Conservation (phyloP, 2,329 filamentous ascomycete genomes). For the Onygenales sp. region DNA sequence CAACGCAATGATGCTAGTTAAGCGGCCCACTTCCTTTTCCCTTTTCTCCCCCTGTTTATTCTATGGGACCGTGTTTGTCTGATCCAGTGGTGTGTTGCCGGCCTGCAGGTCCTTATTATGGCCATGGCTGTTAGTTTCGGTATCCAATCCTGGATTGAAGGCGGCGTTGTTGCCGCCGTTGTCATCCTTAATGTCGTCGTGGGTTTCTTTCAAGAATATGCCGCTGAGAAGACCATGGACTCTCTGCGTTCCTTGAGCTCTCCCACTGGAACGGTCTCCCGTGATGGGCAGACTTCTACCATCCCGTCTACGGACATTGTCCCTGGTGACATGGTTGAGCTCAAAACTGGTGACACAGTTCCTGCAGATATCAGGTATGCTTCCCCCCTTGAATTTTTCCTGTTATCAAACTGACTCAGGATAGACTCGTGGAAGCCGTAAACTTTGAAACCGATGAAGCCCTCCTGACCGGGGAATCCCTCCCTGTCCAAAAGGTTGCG, state of each 20-base stretch:
- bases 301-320: slow-evolving; percentile 48
- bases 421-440: slow-evolving; percentile 44
- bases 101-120: slow-evolving; percentile 37
- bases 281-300: slow-evolving; percentile 39
- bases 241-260: slow-evolving; percentile 43
- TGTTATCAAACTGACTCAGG: neutral
- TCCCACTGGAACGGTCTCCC: slow-evolving; percentile 42
- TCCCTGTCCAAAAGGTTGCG: slow-evolving; percentile 47
- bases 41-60: slow-evolving; percentile 4
- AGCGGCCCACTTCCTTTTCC: slow-evolving; percentile 13
- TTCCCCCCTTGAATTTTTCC: neutral
- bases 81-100: slow-evolving; percentile 21
- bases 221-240: slow-evolving; percentile 46
- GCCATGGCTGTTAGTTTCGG: slow-evolving; percentile 51
- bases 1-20: slow-evolving; percentile 59
- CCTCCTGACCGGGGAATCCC: slow-evolving; percentile 53
- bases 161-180: slow-evolving; percentile 49
- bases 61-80: slow-evolving; percentile 12
- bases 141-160: slow-evolving; percentile 52
- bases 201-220: slow-evolving; percentile 47
- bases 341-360: slow-evolving; percentile 40
- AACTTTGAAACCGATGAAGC: slow-evolving; percentile 54
- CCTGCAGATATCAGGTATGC: slow-evolving; percentile 35
- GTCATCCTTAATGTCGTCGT: slow-evolving; percentile 51
- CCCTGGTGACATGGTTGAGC: slow-evolving; percentile 50